Evolutionary conservation across 305 asterid species (phyloP).

Genomic region (Fraxinus sp.): DNA sequence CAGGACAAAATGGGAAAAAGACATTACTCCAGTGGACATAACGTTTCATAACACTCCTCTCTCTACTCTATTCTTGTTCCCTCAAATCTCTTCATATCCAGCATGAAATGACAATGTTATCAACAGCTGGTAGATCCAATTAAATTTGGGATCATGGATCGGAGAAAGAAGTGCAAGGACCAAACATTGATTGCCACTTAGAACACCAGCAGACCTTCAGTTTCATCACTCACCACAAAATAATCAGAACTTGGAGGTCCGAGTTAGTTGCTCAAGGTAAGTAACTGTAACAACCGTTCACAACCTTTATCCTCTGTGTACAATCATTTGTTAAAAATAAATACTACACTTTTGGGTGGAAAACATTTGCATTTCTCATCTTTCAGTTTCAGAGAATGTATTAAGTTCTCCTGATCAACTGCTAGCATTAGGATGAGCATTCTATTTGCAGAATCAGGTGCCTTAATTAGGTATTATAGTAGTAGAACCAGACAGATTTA

Average conservation of each 20-base stretch:
- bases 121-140: background rate
- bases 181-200: background rate
- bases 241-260: background rate
- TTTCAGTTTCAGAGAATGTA: background rate
- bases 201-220: background rate
- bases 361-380: background rate
- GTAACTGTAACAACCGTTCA: background rate
- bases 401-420: background rate
- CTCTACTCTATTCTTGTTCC: background rate
- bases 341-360: background rate
- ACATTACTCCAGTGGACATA: background rate
- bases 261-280: background rate
- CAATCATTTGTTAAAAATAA: background rate
- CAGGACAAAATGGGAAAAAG: background rate
- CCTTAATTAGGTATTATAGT: background rate
- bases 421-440: background rate
- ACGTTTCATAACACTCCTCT: background rate
- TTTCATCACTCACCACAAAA: background rate
- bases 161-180: background rate
- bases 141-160: background rate
- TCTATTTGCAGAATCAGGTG: background rate
- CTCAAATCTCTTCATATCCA: background rate
- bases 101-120: background rate
- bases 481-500: background rate
- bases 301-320: background rate